Evolutionary conservation across 352 stramenopile species (phyloP), one percentile per base, ranked within the genome.

Genomic region (Phytophthora quininea): DNA sequence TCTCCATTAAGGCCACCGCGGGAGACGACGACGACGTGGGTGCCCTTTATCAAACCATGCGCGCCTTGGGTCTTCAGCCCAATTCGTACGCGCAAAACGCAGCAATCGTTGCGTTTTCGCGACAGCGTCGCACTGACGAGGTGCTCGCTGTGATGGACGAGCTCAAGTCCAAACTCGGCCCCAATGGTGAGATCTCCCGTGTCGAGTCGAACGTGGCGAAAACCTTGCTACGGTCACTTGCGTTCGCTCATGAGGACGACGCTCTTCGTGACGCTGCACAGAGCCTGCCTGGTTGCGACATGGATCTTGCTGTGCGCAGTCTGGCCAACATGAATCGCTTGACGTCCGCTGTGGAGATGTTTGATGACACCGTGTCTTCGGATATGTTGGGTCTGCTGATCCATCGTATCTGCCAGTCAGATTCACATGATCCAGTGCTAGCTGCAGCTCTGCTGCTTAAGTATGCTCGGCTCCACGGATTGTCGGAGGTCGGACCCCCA

Each of bases 21-120:
- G 77, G 84, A 2, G 86, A 93, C 64, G 75, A 95, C 62, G 83
- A 91, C 49, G 84, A 94, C 51, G 83, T 95, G 11, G 71, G 89
- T 42, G 83, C 84, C 30, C 62, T 95, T 11, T 94, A 88, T 62
- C 78, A 93, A 57, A 87, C 76, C 14, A 93, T 90, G 86, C 77
- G 86, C 35, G 68, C 75, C 30, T 75, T 91, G 38, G 60, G 58
- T 2, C 65, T 94, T 7, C 47, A 67, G 67, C 82, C 84, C 27
- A 95, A 95, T 58, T 82, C 86, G 49, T 95, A 92, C 47, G 88
- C 86, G 29, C 82, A 82, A 56, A 93, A 93, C 53, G 88, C 88
- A 9, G 84, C 86, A 6, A 82, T 93, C 57, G 67, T 78, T 5
- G 86, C 86, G 2, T 93, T 92, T 60, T 92, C 88, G 19, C 86